Conservation (phyloP, 192 early-diverging fungal species). For the Coemansia asiatica region DNA sequence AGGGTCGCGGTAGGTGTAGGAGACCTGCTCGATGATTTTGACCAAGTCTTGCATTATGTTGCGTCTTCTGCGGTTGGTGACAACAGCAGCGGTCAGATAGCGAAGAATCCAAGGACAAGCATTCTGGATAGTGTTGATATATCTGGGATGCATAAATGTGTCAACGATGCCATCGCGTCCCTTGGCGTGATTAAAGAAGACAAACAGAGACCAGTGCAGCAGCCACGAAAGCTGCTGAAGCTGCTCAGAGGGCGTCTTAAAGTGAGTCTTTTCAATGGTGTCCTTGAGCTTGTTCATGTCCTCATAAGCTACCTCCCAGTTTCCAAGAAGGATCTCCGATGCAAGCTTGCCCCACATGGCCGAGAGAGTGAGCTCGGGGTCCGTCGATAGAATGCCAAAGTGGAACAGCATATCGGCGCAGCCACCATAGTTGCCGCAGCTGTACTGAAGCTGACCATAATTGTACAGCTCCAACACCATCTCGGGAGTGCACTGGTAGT, state of each 20-base stretch:
- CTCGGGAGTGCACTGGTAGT: constrained; percentile 87
- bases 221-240: constrained; percentile 92
- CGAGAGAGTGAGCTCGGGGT: constrained; percentile 76
- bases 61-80: constrained; percentile 87
- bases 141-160: constrained; percentile 85
- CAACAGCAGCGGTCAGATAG: constrained; percentile 87
- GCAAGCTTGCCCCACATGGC: constrained; percentile 98
- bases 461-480: constrained; percentile 86
- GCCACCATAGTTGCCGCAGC: constrained; percentile 87
- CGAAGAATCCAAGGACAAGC: constrained; percentile 95
- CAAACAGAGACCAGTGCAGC: constrained; percentile 96
- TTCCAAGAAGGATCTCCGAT: constrained; percentile 87
- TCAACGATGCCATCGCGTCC: constrained; percentile 93
- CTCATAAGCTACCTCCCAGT: constrained; percentile 92
- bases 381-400: constrained; percentile 92
- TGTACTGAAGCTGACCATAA: constrained; percentile 88
- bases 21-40: constrained; percentile 83
- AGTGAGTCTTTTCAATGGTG: constrained; percentile 80
- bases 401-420: constrained; percentile 94
- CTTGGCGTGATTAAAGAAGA: constrained; percentile 98
- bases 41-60: constrained; percentile 86
- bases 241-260: constrained; percentile 77
- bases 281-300: constrained; percentile 88
- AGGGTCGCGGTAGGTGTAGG: constrained; percentile 83
- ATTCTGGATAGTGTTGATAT: constrained; percentile 97